Evolutionary conservation across 2,329 filamentous ascomycete species (phyloP).

Genomic region (Aureobasidium sp.): DNA sequence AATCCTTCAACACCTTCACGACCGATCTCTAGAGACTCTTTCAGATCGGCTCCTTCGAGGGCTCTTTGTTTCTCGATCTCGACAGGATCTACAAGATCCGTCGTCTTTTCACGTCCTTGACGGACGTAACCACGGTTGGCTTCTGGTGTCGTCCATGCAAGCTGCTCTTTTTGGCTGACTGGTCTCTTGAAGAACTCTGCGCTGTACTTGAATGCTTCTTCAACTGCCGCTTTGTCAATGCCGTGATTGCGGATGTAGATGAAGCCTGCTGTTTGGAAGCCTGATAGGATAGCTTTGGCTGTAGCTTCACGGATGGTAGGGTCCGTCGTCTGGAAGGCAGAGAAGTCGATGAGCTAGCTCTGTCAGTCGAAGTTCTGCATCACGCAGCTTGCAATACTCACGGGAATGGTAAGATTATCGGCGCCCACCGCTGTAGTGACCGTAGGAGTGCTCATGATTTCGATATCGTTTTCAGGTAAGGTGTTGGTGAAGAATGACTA

Average conservation of each 20-base stretch:
- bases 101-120: conserved; percentile 59
- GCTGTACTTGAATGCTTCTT: conserved; percentile 35
- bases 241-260: conserved; percentile 78
- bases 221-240: conserved; percentile 44
- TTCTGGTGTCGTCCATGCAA: conserved; percentile 53
- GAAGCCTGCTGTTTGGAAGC: conserved; percentile 80
- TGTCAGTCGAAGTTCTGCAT: neutral
- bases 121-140: conserved; percentile 41
- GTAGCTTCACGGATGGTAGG: conserved; percentile 48
- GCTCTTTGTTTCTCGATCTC: conserved; percentile 52
- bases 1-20: conserved; percentile 49
- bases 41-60: conserved; percentile 42
- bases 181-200: conserved; percentile 62
- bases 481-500: neutral
- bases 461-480: neutral
- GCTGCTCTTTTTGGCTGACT: conserved; percentile 51
- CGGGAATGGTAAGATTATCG: conserved; percentile 18
- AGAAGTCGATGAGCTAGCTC: conserved; percentile 60
- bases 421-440: conserved; percentile 23
- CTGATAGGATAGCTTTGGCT: conserved; percentile 61
- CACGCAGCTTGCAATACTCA: neutral
- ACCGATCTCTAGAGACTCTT: conserved; percentile 55
- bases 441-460: conserved; percentile 12
- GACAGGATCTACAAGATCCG: conserved; percentile 42
- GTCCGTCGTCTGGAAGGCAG: conserved; percentile 57